phyloP scores from a whole-genome alignment of 371 early-diverging fungal genomes.

The Syncephalastrum monosporum region DNA sequence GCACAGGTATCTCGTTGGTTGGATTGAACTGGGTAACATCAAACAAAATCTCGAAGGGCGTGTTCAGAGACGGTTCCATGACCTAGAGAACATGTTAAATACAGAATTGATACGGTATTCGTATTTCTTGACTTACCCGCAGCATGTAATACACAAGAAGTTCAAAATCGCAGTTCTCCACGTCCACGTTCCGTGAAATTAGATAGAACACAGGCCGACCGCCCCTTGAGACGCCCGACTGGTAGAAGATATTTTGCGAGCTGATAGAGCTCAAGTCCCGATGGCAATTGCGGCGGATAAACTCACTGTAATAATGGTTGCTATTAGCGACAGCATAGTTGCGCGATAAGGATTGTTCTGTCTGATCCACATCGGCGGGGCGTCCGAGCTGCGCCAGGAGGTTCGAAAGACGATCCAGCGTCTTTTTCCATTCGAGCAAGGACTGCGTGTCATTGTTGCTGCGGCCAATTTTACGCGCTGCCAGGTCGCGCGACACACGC shows the following conservation, averaged over 20 bases:
- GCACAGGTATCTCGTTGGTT: constrained; percentile 73
- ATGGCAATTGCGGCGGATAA: constrained; percentile 72
- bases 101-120: neutral
- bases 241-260: constrained; percentile 70
- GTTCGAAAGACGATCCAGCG: constrained; percentile 74
- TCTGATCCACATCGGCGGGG: constrained; percentile 42
- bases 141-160: constrained; percentile 72
- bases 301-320: constrained; percentile 68
- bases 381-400: constrained; percentile 85
- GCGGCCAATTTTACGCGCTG: constrained; percentile 28
- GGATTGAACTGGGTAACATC: constrained; percentile 78
- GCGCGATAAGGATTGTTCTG: constrained; percentile 40
- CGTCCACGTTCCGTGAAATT: constrained; percentile 67
- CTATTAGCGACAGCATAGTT: constrained; percentile 40
- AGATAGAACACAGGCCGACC: constrained; percentile 82
- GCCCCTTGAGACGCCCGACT: constrained; percentile 76
- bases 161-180: constrained; percentile 80
- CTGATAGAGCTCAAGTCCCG: constrained; percentile 62
- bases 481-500: constrained; percentile 63
- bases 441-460: constrained; percentile 27
- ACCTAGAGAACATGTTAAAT: constrained; percentile 30
- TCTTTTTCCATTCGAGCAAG: constrained; percentile 43
- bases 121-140: constrained; percentile 43
- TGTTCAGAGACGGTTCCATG: constrained; percentile 56
- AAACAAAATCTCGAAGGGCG: constrained; percentile 78